Conservation (phyloP, 2,329 filamentous ascomycete genomes). For the Aureobasidium sp. region DNA sequence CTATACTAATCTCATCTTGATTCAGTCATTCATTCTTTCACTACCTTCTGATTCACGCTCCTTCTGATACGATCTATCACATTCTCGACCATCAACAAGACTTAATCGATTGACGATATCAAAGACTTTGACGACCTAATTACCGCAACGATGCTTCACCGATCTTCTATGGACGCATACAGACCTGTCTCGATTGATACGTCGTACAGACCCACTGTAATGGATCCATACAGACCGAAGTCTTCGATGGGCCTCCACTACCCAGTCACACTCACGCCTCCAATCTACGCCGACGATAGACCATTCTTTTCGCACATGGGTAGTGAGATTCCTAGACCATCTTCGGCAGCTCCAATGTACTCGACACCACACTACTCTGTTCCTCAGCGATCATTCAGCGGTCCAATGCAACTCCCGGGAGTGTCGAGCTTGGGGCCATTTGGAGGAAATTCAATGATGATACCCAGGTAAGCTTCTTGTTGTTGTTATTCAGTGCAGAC, state of each 20-base stretch:
- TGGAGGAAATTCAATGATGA: constrained; percentile 9
- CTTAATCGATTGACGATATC: neutral
- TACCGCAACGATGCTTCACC: constrained; percentile 13
- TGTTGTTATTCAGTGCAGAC: no score
- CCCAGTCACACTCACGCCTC: constrained; percentile 38
- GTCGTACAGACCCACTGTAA: constrained; percentile 39
- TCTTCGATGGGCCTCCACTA: constrained; percentile 42
- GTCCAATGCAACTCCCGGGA: constrained; percentile 43
- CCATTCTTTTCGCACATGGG: constrained; percentile 40
- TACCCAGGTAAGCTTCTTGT: constrained; percentile 11
- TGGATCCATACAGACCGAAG: constrained; percentile 40
- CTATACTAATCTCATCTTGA: constrained; percentile 8
- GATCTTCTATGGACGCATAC: constrained; percentile 45
- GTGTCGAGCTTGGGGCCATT: constrained; percentile 50
- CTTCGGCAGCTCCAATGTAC: constrained; percentile 40
- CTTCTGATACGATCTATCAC: neutral
- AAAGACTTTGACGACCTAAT: constrained; percentile 10
- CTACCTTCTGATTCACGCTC: constrained; percentile 8
- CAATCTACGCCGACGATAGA: constrained; percentile 37
- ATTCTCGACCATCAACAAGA: neutral
- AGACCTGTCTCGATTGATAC: constrained; percentile 32
- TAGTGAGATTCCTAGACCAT: constrained; percentile 44
- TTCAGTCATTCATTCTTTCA: constrained; percentile 10
- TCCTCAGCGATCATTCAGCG: constrained; percentile 30
- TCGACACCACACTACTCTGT: constrained; percentile 28